Evolutionary conservation across 176 grass and related monocot genomes (phyloP), one percentile per base, ranked within the genome.

Genomic region (Ampelocalamus luodianensis): DNA sequence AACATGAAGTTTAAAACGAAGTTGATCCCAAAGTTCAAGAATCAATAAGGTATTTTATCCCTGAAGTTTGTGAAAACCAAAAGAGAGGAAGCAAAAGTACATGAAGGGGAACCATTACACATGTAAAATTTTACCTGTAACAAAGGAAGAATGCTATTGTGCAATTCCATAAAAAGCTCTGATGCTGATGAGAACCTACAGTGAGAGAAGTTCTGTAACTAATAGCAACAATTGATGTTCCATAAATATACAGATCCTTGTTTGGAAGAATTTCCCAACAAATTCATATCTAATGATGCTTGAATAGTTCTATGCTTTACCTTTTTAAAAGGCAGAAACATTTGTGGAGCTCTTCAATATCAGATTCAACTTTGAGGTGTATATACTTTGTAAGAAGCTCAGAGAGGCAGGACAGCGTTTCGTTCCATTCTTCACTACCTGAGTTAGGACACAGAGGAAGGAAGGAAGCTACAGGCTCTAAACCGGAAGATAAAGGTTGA

Each of bases 251-350:
- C 32, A 34, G 44, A 76, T 68, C 51, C n/a, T 22, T 23, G 58
- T 86, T 70, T 11, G 43, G 55, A 65, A 72, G 11, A 42, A 43
- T 27, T 70, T 38, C 11, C 2, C 9, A 17, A 38, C 36, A 74
- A 18, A 10, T 39, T 43, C 37, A 18, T 29, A 75, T 89, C 20
- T 65, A 71, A 58, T 49, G 12, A 73, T 55, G 51, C n/a, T 72
- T 44, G 27, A 72, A 34, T 44, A 10, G 15, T 17, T 80, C 4
- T 16, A 24, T 56, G 36, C 0, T 55, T 55, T 86, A 98, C 96
- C 96, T 93, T 90, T 93, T 95, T 77, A 98, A 49, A 88, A 95
- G 80, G 60, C 91, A 77, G 89, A 98, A 98, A 78, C 96, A 98
- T 84, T 78, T 92, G 58, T 98, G 86, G 64, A 98, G 87, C 81